Conservation (phyloP, 345 rosid species). For the Euphorbia pulcherrima region DNA sequence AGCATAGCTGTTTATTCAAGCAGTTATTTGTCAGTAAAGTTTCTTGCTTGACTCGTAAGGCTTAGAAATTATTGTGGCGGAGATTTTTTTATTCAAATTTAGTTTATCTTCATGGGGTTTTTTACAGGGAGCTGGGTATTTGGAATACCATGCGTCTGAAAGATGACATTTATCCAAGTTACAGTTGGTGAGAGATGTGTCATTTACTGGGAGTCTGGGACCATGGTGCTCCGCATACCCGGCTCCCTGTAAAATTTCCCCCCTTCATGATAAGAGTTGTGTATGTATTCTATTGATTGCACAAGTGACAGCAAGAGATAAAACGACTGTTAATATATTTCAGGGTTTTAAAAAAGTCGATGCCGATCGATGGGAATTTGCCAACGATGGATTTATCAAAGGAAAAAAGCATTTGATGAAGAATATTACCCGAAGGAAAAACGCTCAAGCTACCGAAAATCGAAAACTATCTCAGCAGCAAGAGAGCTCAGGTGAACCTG, state of each 20-base stretch:
- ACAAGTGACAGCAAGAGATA: neutral
- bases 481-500: conserved; percentile 28
- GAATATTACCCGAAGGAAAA: conserved; percentile 65
- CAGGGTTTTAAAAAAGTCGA: conserved; percentile 93
- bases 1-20: neutral
- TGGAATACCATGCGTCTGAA: too few relatives aligned
- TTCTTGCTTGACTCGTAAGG: neutral
- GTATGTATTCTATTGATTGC: neutral
- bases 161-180: too few relatives aligned
- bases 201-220: too few relatives aligned
- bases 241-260: too few relatives aligned
- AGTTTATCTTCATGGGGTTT: too few relatives aligned
- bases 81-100: neutral
- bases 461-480: conserved; percentile 31
- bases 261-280: neutral
- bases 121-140: too few relatives aligned
- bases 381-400: conserved; percentile 73
- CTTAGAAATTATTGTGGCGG: neutral
- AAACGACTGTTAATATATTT: conserved; percentile 15
- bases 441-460: conserved; percentile 50
- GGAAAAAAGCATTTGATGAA: conserved; percentile 67
- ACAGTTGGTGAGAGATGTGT: too few relatives aligned
- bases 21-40: neutral
- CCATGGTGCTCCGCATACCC: too few relatives aligned
- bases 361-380: conserved; percentile 83